A percentile compares a stretch with the other conserved stretches of the same genome.
phyloP scores from a whole-genome alignment of 2,329 filamentous ascomycete genomes.

The Hypoxylon sp. region DNA sequence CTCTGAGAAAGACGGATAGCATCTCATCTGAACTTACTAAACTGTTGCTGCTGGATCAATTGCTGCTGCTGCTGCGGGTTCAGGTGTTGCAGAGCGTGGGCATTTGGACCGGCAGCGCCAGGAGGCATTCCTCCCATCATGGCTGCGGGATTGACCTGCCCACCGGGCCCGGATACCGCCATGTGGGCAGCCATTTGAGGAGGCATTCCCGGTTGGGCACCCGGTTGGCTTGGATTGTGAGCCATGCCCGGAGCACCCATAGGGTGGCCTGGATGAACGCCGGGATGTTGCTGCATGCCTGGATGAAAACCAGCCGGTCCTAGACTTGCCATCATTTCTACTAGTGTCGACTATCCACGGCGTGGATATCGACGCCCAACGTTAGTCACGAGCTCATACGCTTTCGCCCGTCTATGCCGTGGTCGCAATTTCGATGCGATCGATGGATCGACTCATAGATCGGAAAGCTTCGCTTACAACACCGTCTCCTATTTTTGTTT shows the following conservation, averaged over 20 bases:
- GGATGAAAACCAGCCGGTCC: slow-evolving; percentile 76
- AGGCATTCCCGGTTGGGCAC: slow-evolving; percentile 75
- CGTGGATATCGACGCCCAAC: slow-evolving; percentile 70
- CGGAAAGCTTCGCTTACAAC: slow-evolving; percentile 9
- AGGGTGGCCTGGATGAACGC: slow-evolving; percentile 75
- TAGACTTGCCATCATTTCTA: slow-evolving; percentile 79
- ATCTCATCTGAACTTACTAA: slow-evolving; percentile 51
- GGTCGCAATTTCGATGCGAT: slow-evolving; percentile 39
- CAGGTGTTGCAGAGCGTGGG: slow-evolving; percentile 80
- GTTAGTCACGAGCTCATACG: slow-evolving; percentile 65
- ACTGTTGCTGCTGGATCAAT: slow-evolving; percentile 66
- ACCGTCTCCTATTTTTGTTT: not conserved
- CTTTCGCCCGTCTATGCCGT: slow-evolving; percentile 39
- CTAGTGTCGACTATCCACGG: slow-evolving; percentile 68
- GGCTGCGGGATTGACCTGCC: slow-evolving; percentile 79
- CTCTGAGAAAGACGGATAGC: not conserved
- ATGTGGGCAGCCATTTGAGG: slow-evolving; percentile 79
- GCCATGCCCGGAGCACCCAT: slow-evolving; percentile 72
- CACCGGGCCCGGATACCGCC: slow-evolving; percentile 79
- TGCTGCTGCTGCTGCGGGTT: slow-evolving; percentile 68
- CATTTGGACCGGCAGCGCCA: slow-evolving; percentile 72
- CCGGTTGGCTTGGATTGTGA: slow-evolving; percentile 79
- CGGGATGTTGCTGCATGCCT: slow-evolving; percentile 79
- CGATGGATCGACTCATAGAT: slow-evolving; percentile 24
- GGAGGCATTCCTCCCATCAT: slow-evolving; percentile 85